Evolutionary conservation across 345 rosid species (phyloP).

Genomic region (Erysimum cheiranthoides): DNA sequence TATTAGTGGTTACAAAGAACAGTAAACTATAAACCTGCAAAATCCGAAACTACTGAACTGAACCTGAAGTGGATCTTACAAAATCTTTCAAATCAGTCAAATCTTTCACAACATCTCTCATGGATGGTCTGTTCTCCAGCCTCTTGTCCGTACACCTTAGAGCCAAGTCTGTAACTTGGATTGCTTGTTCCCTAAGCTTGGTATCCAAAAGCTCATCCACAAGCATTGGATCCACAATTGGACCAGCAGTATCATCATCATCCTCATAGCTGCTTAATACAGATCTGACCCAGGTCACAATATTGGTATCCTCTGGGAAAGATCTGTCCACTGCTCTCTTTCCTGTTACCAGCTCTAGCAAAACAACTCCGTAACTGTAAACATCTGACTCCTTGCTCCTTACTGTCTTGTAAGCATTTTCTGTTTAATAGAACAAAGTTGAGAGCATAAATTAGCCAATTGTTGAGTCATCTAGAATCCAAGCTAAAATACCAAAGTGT

Average conservation of each 20-base stretch:
- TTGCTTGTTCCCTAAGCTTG: constrained; percentile 55
- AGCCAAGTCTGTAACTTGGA: constrained; percentile 56
- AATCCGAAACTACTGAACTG: constrained; percentile 23
- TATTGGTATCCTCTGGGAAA: constrained; percentile 48
- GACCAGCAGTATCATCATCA: constrained; percentile 41
- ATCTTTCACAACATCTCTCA: constrained; percentile 71
- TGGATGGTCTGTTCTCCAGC: constrained; percentile 65
- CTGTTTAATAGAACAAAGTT: constrained; percentile 68
- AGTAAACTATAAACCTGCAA: neutral
- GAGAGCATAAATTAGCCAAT: constrained; percentile 57
- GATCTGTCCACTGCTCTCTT: constrained; percentile 58
- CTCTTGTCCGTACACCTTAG: constrained; percentile 67
- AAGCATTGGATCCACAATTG: constrained; percentile 54
- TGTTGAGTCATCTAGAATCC: constrained; percentile 28
- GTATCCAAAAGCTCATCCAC: constrained; percentile 59
- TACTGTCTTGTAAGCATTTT: constrained; percentile 63
- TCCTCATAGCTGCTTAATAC: constrained; percentile 46
- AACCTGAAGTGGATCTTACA: constrained; percentile 32
- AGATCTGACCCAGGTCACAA: constrained; percentile 57
- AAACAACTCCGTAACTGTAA: constrained; percentile 69
- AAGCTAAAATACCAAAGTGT: constrained; percentile 50
- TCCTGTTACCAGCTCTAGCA: constrained; percentile 67
- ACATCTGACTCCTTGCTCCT: constrained; percentile 72
- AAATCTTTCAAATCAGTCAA: constrained; percentile 47
- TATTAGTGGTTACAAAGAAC: constrained; percentile 23